Conservation (phyloP, 805 yeast genomes). For the Candida tibetensis region DNA sequence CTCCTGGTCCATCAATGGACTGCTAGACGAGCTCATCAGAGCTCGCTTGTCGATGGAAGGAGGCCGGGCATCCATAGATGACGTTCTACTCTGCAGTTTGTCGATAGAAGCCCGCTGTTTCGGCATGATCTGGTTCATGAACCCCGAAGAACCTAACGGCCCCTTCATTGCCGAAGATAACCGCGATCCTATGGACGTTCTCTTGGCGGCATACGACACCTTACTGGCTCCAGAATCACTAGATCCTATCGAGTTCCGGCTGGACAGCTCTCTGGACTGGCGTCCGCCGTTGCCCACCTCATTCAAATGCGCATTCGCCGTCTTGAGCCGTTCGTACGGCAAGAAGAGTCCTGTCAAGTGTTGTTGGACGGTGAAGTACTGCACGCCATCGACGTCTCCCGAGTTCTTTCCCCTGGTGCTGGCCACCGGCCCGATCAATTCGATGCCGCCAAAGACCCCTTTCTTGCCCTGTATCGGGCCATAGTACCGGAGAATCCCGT, state of each 20-base stretch:
- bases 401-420: constrained; percentile 72
- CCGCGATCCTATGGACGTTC: constrained; percentile 5
- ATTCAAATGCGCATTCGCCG: constrained; percentile 31
- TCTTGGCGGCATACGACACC: neutral
- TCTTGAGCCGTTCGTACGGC: constrained; percentile 45
- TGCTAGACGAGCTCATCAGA: neutral
- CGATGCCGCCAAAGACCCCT: constrained; percentile 86
- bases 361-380: constrained; percentile 61
- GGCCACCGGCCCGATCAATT: constrained; percentile 61
- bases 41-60: constrained; percentile 4
- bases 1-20: neutral
- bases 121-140: constrained; percentile 2
- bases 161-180: constrained; percentile 6
- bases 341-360: constrained; percentile 78
- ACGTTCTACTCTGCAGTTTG: no score
- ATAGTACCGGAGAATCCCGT: constrained; percentile 64
- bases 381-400: constrained; percentile 73
- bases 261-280: neutral
- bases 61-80: no score
- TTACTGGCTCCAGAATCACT: neutral
- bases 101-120: constrained; percentile 1
- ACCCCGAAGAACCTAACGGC: constrained; percentile 4
- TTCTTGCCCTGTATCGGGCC: constrained; percentile 70
- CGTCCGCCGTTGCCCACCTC: neutral
- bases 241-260: neutral